These are phyloP conservation scores for Candida tetrigidarum DNA, from an alignment of 1,139 yeast genomes.

Conservation along the genomic window DNA sequence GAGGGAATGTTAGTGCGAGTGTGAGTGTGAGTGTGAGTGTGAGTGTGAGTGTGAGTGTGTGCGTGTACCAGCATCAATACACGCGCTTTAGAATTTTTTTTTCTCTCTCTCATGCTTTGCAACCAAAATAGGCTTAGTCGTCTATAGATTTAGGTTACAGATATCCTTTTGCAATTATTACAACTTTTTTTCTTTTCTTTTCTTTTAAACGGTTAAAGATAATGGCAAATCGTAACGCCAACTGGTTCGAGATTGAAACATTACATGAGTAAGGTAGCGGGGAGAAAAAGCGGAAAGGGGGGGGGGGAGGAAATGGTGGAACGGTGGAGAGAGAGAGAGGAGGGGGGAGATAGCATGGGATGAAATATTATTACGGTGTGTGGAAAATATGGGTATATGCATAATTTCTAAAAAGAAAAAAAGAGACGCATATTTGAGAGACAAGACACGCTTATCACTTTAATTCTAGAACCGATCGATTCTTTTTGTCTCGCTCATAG, in stretches of 20 bases:
- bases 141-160: neutral
- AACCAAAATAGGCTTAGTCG: neutral
- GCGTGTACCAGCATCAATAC: neutral
- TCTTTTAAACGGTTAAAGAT: no score
- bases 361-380: no score
- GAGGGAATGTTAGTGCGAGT: no score
- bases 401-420: neutral
- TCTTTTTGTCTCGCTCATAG: neutral
- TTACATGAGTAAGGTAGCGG: no score
- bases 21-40: no score
- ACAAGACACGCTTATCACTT: neutral
- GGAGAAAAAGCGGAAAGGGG: no score
- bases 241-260: no score
- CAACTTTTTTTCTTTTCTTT: neutral
- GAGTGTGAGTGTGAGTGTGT: neutral
- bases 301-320: neutral
- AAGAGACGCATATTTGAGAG: neutral
- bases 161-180: neutral
- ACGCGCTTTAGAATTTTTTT: neutral
- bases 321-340: conserved; percentile 1
- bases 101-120: neutral
- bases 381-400: neutral
- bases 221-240: no score
- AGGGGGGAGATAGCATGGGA: no score
- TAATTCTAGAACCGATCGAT: conserved; percentile 1